Base-by-base conservation (phyloP, 1,284 basidiomycete species). In the Boletus smithii region DNA sequence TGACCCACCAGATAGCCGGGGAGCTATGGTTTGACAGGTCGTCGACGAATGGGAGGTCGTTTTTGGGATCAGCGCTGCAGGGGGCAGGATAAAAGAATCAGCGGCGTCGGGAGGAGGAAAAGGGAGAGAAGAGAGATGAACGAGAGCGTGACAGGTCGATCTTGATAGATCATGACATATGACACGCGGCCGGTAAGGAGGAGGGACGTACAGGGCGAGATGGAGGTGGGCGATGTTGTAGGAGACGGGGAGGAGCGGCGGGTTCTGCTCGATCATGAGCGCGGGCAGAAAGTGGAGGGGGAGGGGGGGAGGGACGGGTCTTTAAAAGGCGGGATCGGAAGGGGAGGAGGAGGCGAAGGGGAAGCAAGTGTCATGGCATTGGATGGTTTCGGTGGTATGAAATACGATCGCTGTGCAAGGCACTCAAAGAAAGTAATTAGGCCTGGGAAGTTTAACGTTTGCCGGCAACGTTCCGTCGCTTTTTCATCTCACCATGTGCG, bases 191-290 rank as follows among this genome's bases (percentile, higher is more conserved):
- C 53, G 20, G 50, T 50, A 29, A 44, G 42, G 38, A 32, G 29
- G 39, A 22, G 46, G 41, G 42, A 77, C 80, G 67, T 56, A 83
- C 80, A 79, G 70, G 31, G 75, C 70, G 63, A 74, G 77, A 49
- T 83, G 77, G 50, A 81, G 74, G 63, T 82, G 79, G 39, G 77
- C 75, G 54, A 83, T 74, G 77, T 77, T 77, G 69, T 80, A 82
- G 50, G 72, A 69, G 60, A 82, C 72, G 61, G 76, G 67, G 50
- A 64, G 54, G 53, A 56, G 53, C 24, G 61, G 50, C 38, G 63
- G 51, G 38, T 67, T 66, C 58, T 71, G 68, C 63, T 75, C 74
- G 60, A 75, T 71, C 68, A 75, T 75, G 53, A 49, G 44, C 37
- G 53, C 42, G 52, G 41, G n/a, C n/a, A n/a, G n/a, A 42, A 44